Conservation (phyloP, 2,329 filamentous ascomycete genomes). For the Paecilomyces sp. region DNA sequence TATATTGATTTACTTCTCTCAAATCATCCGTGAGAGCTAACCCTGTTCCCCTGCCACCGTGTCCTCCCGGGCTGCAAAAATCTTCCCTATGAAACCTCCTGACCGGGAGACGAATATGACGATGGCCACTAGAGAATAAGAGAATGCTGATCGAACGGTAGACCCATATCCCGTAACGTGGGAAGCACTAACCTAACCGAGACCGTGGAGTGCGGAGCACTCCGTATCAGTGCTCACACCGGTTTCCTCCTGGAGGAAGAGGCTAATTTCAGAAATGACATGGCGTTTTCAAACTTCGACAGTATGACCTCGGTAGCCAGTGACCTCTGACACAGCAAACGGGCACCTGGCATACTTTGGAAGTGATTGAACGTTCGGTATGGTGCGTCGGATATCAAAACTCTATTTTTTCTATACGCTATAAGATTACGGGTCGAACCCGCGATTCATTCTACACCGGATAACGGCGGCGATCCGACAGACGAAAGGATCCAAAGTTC, state of each 20-base stretch:
- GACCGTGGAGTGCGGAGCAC: neutral
- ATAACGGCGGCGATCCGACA: neutral
- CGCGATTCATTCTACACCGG: neutral
- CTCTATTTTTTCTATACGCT: neutral
- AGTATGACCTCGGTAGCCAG: neutral
- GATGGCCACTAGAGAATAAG: neutral
- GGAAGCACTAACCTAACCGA: neutral
- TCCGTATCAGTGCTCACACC: neutral
- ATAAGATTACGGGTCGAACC: neutral
- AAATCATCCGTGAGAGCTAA: neutral
- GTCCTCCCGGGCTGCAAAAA: neutral
- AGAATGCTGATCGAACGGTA: neutral
- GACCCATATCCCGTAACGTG: neutral
- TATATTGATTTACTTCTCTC: neutral
- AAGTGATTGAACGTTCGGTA: neutral
- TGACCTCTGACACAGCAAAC: neutral
- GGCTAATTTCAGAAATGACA: neutral
- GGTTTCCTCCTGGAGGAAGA: neutral
- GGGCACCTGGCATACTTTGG: neutral
- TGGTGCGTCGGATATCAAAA: neutral
- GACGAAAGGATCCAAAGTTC: neutral
- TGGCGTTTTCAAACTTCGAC: neutral
- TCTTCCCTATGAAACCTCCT: neutral
- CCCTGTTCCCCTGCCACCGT: neutral
- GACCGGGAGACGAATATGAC: neutral